Percentiles rank a stretch among this genome's conserved stretches.
phyloP scores from a whole-genome alignment of 1,284 basidiomycete species.

The Leccinum pachyderme region DNA sequence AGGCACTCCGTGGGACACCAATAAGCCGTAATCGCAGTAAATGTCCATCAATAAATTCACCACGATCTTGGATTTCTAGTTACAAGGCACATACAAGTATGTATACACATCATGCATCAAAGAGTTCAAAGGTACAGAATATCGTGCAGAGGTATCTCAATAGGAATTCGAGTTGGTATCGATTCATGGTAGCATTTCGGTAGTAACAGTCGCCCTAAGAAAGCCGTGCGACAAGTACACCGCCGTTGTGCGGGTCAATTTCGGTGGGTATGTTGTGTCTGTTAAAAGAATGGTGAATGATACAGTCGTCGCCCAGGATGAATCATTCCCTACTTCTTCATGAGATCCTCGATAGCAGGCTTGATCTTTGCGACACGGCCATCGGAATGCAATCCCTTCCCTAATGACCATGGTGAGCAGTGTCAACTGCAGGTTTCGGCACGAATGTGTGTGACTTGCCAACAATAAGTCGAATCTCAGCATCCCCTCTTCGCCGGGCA shows the following conservation, averaged over 20 bases:
- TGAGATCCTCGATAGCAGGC: constrained; percentile 88
- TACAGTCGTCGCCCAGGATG: background rate
- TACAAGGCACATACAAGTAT: background rate
- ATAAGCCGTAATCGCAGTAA: background rate
- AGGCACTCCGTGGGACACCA: background rate
- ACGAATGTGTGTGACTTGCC: constrained; percentile 45
- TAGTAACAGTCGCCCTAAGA: constrained; percentile 23
- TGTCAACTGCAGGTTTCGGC: background rate
- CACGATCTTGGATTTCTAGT: too few species aligned
- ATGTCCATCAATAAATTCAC: too few species aligned
- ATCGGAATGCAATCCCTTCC: constrained; percentile 85
- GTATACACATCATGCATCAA: background rate
- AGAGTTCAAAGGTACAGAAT: background rate
- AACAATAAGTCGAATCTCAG: constrained; percentile 83
- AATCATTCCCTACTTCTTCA: constrained; percentile 60
- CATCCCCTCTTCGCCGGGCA: constrained; percentile 64
- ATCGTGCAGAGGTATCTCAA: background rate
- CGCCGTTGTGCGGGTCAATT: constrained; percentile 80
- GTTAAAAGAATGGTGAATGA: background rate
- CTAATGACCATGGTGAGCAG: constrained; percentile 27
- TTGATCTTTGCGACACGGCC: constrained; percentile 85
- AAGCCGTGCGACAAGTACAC: constrained; percentile 84
- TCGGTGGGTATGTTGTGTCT: constrained; percentile 35
- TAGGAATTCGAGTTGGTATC: background rate
- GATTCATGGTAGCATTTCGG: too few species aligned